A percentile compares a stretch with the other conserved stretches of the same genome.
These are phyloP conservation scores for Aspergillus pseudotamarii DNA, from an alignment of 2,329 filamentous ascomycete genomes.

Conservation along the genomic window DNA sequence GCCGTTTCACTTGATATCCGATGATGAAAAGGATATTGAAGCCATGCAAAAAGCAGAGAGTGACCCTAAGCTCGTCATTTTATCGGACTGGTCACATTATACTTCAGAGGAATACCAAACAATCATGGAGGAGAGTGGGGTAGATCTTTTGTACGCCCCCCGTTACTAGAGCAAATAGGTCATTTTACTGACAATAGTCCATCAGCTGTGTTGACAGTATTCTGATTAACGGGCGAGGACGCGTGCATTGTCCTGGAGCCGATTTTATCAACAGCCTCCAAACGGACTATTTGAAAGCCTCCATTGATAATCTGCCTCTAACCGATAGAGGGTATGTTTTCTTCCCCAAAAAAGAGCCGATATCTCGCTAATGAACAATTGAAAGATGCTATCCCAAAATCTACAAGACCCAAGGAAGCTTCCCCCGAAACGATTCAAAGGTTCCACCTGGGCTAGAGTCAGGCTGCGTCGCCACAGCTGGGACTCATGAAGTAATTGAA, in stretches of 20 bases:
- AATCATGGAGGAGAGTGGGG: slow-evolving; percentile 27
- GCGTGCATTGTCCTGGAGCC: neutral
- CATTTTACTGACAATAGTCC: neutral
- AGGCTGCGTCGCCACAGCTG: neutral
- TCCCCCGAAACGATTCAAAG: slow-evolving; percentile 24
- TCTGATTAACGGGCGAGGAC: slow-evolving; percentile 1
- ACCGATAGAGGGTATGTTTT: slow-evolving; percentile 37
- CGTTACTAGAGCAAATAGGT: neutral
- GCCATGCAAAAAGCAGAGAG: slow-evolving; percentile 55
- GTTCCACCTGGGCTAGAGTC: neutral
- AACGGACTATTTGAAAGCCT: neutral
- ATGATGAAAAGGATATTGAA: slow-evolving; percentile 39
- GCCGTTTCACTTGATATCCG: slow-evolving; percentile 56
- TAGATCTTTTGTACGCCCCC: slow-evolving; percentile 24
- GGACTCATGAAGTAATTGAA: slow-evolving; percentile 4
- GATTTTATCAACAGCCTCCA: slow-evolving; percentile 3
- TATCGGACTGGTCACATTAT: slow-evolving; percentile 61
- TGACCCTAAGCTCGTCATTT: slow-evolving; percentile 50
- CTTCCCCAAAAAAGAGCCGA: neutral
- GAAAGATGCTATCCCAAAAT: slow-evolving; percentile 27
- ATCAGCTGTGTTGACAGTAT: slow-evolving; percentile 1
- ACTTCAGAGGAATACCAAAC: slow-evolving; percentile 51
- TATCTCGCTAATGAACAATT: neutral
- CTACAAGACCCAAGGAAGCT: slow-evolving; percentile 27
- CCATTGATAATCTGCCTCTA: slow-evolving; percentile 23